Conservation (phyloP, 352 stramenopile genomes). For the Phytophthora pinifolia region DNA sequence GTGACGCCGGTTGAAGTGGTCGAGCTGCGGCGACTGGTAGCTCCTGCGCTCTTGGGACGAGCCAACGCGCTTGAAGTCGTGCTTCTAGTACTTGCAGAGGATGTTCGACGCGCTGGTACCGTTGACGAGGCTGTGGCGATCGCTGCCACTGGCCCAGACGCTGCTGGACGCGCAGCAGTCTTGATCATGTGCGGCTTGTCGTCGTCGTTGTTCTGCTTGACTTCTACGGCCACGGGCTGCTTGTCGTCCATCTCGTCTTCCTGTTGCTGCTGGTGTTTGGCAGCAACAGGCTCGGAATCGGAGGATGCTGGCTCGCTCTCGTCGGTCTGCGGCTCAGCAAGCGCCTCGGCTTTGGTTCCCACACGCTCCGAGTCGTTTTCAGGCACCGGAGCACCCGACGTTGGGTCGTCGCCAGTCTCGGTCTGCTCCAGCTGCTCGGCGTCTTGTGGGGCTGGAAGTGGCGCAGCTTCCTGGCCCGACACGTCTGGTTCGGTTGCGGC, state of each 20-base stretch:
- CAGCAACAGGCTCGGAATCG: conserved; percentile 36
- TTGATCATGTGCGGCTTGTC: no score
- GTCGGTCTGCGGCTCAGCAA: conserved; percentile 43
- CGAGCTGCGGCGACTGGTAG: conserved; percentile 19
- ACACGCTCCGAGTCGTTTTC: conserved; percentile 6
- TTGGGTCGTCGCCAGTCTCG: no score
- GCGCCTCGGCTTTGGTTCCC: conserved; percentile 1
- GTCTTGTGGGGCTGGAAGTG: conserved; percentile 1
- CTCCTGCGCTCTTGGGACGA: conserved; percentile 50
- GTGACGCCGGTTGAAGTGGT: conserved; percentile 6
- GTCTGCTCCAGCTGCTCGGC: conserved; percentile 7
- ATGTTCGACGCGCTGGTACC: conserved; percentile 20
- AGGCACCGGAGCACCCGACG: no score
- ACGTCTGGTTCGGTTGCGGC: conserved; percentile 1
- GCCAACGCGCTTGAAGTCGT: conserved; percentile 31
- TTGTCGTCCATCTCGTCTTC: conserved; percentile 25
- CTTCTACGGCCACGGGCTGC: conserved; percentile 1
- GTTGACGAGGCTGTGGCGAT: conserved; percentile 2
- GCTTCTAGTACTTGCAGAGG: conserved; percentile 9
- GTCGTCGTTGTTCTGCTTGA: conserved; percentile 28
- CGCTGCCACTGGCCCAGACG: not conserved
- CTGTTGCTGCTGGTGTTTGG: conserved; percentile 21
- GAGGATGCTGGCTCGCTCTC: conserved; percentile 29
- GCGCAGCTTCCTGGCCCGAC: conserved; percentile 4
- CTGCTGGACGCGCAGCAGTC: no score